These are phyloP conservation scores for Albophoma yamanashiensis DNA, from an alignment of 2,329 filamentous ascomycete species.

Conservation along the genomic window DNA sequence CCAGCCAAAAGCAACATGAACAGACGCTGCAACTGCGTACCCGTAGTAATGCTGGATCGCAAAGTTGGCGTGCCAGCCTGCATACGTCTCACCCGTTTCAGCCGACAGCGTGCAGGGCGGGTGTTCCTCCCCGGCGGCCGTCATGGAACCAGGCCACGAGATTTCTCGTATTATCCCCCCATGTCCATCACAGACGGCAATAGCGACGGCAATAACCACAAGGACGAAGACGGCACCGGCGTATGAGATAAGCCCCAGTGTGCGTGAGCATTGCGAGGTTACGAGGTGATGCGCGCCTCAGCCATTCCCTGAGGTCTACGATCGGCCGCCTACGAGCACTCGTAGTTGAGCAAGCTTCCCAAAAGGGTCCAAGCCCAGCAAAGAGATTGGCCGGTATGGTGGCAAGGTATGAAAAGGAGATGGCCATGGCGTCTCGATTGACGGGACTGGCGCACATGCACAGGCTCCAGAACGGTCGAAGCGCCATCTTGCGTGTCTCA, in stretches of 20 bases:
- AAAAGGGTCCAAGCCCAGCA: background rate
- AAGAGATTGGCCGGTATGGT: background rate
- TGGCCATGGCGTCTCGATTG: background rate
- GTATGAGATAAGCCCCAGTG: no score
- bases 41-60: background rate
- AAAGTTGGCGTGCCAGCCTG: background rate
- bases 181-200: background rate
- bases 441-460: background rate
- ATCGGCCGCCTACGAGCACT: no score
- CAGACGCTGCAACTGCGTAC: background rate
- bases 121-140: background rate
- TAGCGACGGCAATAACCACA: no score
- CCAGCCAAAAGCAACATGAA: background rate
- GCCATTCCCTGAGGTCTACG: no score
- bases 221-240: no score
- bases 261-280: no score
- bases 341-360: background rate
- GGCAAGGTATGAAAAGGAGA: background rate
- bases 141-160: background rate
- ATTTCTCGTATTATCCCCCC: background rate
- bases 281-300: no score
- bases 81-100: background rate
- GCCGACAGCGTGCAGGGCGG: background rate
- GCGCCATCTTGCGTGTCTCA: conserved; percentile 5
- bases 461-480: background rate